Percentiles rank a stretch among this genome's conserved stretches.
Evolutionary conservation across 2,329 filamentous ascomycete species (phyloP).

Genomic region (Aaosphaeria arxii): DNA sequence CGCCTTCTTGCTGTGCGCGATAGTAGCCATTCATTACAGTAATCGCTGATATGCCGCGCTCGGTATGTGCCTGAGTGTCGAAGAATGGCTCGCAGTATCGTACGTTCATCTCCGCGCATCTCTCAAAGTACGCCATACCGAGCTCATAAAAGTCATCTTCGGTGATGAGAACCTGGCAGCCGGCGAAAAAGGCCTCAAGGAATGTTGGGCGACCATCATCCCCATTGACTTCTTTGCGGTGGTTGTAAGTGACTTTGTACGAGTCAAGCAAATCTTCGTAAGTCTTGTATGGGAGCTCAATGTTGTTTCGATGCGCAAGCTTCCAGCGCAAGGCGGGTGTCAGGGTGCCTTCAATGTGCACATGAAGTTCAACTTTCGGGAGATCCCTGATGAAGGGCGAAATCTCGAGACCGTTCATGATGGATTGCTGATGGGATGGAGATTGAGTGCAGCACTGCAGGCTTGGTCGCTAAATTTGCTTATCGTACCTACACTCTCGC

Average conservation of each 20-base stretch:
- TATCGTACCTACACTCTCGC: not conserved
- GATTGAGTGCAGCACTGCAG: too few relatives aligned
- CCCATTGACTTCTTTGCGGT: conserved; percentile 11
- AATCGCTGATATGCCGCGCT: conserved; percentile 60
- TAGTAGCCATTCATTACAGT: conserved; percentile 54
- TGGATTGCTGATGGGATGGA: not conserved
- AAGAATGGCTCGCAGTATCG: conserved; percentile 65
- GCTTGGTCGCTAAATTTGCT: too few relatives aligned
- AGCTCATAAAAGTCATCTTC: conserved; percentile 42
- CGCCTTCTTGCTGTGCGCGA: conserved; percentile 5
- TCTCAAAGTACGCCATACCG: conserved; percentile 38
- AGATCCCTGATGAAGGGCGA: conserved; percentile 6
- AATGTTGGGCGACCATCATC: conserved; percentile 22
- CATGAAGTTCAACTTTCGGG: conserved; percentile 1
- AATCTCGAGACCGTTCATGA: conserved; percentile 7
- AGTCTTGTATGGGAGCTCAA: conserved; percentile 6
- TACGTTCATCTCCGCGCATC: conserved; percentile 36
- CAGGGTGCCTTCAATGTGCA: not conserved
- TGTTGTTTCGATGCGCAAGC: not conserved
- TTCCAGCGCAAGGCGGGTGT: not conserved
- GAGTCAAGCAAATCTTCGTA: conserved; percentile 6
- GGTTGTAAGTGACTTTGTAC: conserved; percentile 12
- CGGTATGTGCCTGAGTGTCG: conserved; percentile 70
- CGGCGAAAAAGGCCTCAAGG: conserved; percentile 20
- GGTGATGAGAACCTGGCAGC: conserved; percentile 30